phyloP scores from a whole-genome alignment of 768 basidiomycete genomes.

The Rhodotorula babjevae region DNA sequence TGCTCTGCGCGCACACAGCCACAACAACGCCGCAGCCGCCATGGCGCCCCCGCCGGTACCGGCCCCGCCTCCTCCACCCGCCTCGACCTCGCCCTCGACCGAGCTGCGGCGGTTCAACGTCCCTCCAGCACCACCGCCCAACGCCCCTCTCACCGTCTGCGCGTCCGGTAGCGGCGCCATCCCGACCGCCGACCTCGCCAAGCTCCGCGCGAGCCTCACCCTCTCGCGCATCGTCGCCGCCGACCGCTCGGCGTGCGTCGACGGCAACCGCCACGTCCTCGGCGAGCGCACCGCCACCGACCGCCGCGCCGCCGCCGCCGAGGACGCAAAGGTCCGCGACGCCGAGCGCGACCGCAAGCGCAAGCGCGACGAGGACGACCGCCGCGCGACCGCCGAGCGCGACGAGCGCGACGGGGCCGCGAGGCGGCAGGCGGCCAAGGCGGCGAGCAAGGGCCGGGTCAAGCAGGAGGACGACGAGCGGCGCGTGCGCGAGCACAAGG shows the following conservation, averaged over 20 bases:
- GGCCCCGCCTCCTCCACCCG: neutral
- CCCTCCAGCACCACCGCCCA: neutral
- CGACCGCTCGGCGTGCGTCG: slow-evolving; percentile 1
- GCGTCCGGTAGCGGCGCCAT: slow-evolving; percentile 1
- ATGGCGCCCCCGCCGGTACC: neutral
- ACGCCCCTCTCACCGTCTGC: slow-evolving; percentile 7
- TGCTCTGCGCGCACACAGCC: neutral
- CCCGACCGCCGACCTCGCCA: slow-evolving; percentile 9
- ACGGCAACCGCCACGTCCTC: slow-evolving; percentile 10
- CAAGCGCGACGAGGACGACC: slow-evolving; percentile 6
- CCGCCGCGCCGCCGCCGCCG: neutral
- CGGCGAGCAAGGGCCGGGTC: neutral
- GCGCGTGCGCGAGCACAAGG: neutral
- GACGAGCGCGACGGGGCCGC: neutral
- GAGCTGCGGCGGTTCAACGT: slow-evolving; percentile 15
- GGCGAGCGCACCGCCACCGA: slow-evolving; percentile 7
- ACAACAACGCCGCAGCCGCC: neutral
- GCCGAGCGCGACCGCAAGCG: slow-evolving; percentile 42
- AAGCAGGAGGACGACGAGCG: neutral
- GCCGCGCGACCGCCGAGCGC: neutral
- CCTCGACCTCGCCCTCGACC: neutral
- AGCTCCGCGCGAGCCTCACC: slow-evolving; percentile 22
- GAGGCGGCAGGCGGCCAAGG: neutral
- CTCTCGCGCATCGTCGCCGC: slow-evolving; percentile 12
- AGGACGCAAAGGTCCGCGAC: slow-evolving; percentile 51